Percentiles rank a stretch among this genome's conserved stretches.
These are phyloP conservation scores for Rosa persica DNA, from an alignment of 306 rosid genomes.

Conservation along the genomic window DNA sequence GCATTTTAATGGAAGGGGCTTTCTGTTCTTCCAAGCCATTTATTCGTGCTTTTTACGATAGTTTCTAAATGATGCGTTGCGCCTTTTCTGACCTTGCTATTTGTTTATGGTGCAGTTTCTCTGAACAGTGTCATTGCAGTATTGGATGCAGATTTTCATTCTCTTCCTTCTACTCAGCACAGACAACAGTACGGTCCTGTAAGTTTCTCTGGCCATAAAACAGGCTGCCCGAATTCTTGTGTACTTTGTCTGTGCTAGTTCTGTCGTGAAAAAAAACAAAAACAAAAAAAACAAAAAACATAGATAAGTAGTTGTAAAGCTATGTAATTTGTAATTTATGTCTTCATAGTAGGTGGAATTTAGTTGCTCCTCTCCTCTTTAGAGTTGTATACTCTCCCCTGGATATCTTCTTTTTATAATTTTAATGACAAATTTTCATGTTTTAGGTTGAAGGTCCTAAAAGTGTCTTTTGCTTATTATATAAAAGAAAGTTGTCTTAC, in stretches of 20 bases:
- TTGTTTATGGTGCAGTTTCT: conserved; percentile 66
- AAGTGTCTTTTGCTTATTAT: not conserved
- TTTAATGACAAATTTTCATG: not conserved
- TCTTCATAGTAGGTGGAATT: not conserved
- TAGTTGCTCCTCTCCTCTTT: not conserved
- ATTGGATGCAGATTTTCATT: conserved; percentile 98
- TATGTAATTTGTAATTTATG: not conserved
- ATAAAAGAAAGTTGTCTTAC: not conserved
- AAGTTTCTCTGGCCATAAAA: conserved; percentile 45
- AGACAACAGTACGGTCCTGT: conserved; percentile 98
- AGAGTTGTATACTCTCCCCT: not conserved
- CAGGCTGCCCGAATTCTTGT: not conserved
- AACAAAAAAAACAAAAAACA: no score
- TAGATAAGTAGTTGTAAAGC: not conserved
- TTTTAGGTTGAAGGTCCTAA: not conserved
- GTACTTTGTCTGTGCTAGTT: not conserved
- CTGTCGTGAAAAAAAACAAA: no score
- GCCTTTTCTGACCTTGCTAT: conserved; percentile 16
- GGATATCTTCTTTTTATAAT: not conserved
- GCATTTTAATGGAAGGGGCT: not conserved
- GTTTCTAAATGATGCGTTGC: conserved; percentile 12
- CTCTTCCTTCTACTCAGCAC: conserved; percentile 91
- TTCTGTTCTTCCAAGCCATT: not conserved
- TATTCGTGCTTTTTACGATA: not conserved
- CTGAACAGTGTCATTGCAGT: conserved; percentile 95